Percentiles rank a stretch among this genome's conserved stretches.
phyloP scores from a whole-genome alignment of 805 yeast genomes.

The Zygosaccharomyces gambellarensis region DNA sequence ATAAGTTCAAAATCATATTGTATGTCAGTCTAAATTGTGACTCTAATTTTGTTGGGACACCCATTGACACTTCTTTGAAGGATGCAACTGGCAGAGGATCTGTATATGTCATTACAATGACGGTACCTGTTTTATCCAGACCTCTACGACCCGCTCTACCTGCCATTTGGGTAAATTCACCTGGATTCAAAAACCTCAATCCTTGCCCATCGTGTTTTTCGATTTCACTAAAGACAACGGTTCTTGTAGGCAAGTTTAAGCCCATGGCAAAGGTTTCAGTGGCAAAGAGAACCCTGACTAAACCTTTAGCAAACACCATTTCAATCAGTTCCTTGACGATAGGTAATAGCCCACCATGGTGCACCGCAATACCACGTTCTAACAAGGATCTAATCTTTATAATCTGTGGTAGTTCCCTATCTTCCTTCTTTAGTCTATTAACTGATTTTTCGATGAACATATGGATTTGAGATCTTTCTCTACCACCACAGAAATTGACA shows the following conservation, averaged over 20 bases:
- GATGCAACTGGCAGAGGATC: slow-evolving; percentile 53
- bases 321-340: slow-evolving; percentile 92
- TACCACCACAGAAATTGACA: slow-evolving; percentile 74
- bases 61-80: slow-evolving; percentile 78
- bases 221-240: slow-evolving; percentile 83
- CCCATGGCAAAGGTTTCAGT: slow-evolving; percentile 99
- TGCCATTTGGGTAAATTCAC: slow-evolving; percentile 98
- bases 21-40: slow-evolving; percentile 94
- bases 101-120: slow-evolving; percentile 80
- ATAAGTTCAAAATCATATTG: slow-evolving; percentile 86
- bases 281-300: slow-evolving; percentile 88
- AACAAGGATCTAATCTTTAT: slow-evolving; percentile 74
- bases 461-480: slow-evolving; percentile 84
- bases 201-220: slow-evolving; percentile 88
- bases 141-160: slow-evolving; percentile 99
- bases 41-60: slow-evolving; percentile 82
- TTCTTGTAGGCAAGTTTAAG: slow-evolving; percentile 89
- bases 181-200: slow-evolving; percentile 80
- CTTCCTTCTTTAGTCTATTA: slow-evolving; percentile 82
- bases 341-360: slow-evolving; percentile 90
- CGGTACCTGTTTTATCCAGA: slow-evolving; percentile 88
- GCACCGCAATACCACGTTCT: slow-evolving; percentile 90
- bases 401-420: slow-evolving; percentile 89
- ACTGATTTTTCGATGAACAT: slow-evolving; percentile 91
- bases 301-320: slow-evolving; percentile 78